phyloP scores from a whole-genome alignment of 345 rosid genomes.

The Brassica incana region DNA sequence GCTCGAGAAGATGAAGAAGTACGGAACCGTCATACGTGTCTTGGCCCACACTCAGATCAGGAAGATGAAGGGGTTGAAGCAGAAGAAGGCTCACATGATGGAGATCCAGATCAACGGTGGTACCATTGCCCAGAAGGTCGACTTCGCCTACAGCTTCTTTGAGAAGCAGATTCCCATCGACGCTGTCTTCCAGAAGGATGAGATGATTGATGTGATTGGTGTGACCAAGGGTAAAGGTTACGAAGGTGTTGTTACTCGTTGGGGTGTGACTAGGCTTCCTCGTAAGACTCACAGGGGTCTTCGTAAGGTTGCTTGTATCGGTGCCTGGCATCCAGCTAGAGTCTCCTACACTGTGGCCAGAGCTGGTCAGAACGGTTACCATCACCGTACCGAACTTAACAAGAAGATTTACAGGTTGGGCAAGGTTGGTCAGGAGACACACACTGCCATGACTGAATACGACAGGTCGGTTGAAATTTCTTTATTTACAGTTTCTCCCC shows the following conservation, averaged over 20 bases:
- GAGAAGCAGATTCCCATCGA: background rate
- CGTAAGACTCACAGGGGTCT: background rate
- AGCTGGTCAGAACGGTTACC: background rate
- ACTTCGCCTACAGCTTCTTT: background rate
- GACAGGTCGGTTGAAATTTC: background rate
- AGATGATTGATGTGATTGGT: background rate
- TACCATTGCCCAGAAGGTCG: background rate
- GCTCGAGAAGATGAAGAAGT: background rate
- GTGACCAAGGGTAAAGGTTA: background rate
- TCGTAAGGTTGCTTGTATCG: background rate
- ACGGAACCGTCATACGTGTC: background rate
- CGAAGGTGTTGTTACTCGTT: background rate
- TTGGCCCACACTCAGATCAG: background rate
- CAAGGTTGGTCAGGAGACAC: background rate
- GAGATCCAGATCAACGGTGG: background rate
- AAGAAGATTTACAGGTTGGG: background rate
- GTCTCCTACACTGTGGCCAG: background rate
- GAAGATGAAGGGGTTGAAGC: background rate
- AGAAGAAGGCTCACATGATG: background rate
- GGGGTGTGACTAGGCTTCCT: background rate
- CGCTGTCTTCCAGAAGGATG: background rate
- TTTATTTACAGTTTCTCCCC: background rate
- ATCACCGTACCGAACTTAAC: background rate
- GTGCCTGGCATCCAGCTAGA: background rate
- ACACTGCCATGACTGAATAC: background rate